These are phyloP conservation scores for Pilasporangium apinafurcum DNA, from an alignment of 352 stramenopile genomes.

Conservation along the genomic window DNA sequence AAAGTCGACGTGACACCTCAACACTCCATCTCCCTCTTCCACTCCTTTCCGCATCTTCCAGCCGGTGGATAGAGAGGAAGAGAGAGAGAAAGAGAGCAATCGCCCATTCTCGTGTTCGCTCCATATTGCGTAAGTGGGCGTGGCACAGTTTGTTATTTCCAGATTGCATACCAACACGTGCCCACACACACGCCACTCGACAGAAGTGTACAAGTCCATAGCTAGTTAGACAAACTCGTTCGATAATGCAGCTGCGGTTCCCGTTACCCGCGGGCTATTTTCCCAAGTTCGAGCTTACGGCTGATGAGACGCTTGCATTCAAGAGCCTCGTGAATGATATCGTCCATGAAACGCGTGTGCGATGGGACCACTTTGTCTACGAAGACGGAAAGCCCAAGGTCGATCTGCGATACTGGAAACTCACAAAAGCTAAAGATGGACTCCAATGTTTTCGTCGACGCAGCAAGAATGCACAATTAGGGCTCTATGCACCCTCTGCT, in stretches of 20 bases:
- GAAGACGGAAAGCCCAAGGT: constrained; percentile 47
- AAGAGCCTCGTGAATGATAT: constrained; percentile 53
- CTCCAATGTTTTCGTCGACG: constrained; percentile 55
- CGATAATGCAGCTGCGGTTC: constrained; percentile 72
- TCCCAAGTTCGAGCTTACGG: constrained; percentile 59
- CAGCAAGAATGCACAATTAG: constrained; percentile 23
- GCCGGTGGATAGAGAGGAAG: too few relatives aligned
- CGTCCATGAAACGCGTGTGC: constrained; percentile 49
- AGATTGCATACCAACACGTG: too few relatives aligned
- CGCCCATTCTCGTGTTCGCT: too few relatives aligned
- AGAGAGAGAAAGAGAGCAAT: too few relatives aligned
- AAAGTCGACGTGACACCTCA: too few relatives aligned
- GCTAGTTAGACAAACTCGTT: too few relatives aligned
- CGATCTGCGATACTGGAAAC: constrained; percentile 57
- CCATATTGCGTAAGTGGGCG: too few relatives aligned
- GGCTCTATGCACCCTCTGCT: constrained; percentile 21
- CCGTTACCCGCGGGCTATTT: constrained; percentile 63
- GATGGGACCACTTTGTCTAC: constrained; percentile 53
- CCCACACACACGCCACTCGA: too few relatives aligned
- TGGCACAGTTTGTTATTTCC: too few relatives aligned
- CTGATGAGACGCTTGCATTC: constrained; percentile 44
- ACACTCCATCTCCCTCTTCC: too few relatives aligned
- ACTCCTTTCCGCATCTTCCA: too few relatives aligned
- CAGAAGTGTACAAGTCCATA: too few relatives aligned
- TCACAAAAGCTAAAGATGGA: constrained; percentile 58